A percentile compares a stretch with the other conserved stretches of the same genome.
These are phyloP conservation scores for Russula lepida DNA, from an alignment of 768 basidiomycete genomes.

Conservation along the genomic window DNA sequence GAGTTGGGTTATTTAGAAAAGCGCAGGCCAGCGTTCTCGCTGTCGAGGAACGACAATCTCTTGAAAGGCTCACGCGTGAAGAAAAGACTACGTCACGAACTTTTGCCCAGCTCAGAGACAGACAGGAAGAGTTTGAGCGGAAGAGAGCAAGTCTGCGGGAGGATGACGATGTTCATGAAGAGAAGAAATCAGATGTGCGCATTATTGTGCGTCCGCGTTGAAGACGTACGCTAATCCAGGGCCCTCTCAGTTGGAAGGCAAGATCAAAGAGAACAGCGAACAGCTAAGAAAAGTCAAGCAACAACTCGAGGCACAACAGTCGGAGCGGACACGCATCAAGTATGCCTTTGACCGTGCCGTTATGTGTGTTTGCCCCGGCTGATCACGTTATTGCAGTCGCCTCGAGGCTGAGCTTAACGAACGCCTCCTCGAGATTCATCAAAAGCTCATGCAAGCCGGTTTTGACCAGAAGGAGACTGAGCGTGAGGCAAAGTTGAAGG, in stretches of 20 bases:
- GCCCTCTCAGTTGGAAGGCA: conserved; percentile 46
- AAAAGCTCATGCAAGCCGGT: conserved; percentile 82
- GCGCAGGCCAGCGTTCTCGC: conserved; percentile 69
- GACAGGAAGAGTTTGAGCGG: conserved; percentile 53
- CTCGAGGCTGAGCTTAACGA: conserved; percentile 89
- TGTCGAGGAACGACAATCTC: conserved; percentile 77
- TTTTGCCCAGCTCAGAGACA: conserved; percentile 58
- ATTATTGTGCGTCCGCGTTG: background rate
- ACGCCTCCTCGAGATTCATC: conserved; percentile 73
- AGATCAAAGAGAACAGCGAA: conserved; percentile 43
- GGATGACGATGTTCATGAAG: conserved; percentile 42
- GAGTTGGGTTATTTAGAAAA: conserved; percentile 44
- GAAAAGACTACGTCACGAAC: conserved; percentile 65
- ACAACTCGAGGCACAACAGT: conserved; percentile 77
- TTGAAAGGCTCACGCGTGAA: conserved; percentile 75
- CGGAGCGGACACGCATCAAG: conserved; percentile 75
- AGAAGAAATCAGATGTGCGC: conserved; percentile 52
- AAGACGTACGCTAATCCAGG: background rate
- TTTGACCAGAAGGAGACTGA: conserved; percentile 84
- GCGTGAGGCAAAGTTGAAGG: conserved; percentile 74
- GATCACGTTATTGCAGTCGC: conserved; percentile 43
- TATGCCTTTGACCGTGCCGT: conserved; percentile 30
- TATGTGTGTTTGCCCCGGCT: background rate
- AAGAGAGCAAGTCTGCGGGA: conserved; percentile 48
- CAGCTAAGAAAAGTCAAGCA: conserved; percentile 62